Evolutionary conservation across 2,329 filamentous ascomycete species (phyloP).

Genomic region (Phoma sp.): DNA sequence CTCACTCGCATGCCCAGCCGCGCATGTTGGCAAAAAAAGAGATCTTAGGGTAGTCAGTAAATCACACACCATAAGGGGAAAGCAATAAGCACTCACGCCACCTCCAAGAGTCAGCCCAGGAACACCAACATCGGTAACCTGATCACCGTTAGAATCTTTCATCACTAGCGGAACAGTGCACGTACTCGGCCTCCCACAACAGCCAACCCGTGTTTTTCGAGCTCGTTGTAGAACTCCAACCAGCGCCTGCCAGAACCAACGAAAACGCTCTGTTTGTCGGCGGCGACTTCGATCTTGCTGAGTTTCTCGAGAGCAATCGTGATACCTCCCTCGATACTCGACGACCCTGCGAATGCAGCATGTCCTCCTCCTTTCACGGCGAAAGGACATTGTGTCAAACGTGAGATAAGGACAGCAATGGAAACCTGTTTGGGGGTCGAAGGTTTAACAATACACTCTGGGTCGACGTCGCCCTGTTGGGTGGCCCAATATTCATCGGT

Average conservation of each 20-base stretch:
- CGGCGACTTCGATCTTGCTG: slow-evolving; percentile 26
- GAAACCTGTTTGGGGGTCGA: no score
- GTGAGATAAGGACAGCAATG: slow-evolving; percentile 25
- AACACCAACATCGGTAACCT: no score
- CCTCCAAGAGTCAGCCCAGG: no score
- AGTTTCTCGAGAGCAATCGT: slow-evolving; percentile 37
- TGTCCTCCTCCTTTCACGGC: slow-evolving; percentile 49
- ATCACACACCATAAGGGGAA: no score
- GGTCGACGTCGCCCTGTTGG: no score
- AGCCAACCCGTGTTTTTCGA: slow-evolving; percentile 35
- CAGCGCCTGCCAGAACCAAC: slow-evolving; percentile 45
- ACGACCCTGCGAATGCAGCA: slow-evolving; percentile 33
- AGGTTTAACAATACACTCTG: no score
- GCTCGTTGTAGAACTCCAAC: slow-evolving; percentile 39
- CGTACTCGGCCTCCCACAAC: not conserved
- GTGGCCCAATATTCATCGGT: no score
- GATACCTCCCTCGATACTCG: slow-evolving; percentile 42
- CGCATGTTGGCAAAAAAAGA: not conserved
- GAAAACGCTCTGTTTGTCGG: slow-evolving; percentile 28
- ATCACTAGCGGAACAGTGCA: no score
- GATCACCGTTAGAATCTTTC: no score
- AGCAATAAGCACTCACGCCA: no score
- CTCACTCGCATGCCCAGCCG: not conserved
- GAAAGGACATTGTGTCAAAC: slow-evolving; percentile 43
- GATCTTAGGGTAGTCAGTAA: no score